A percentile compares a stretch with the other conserved stretches of the same genome.
phyloP scores from a whole-genome alignment of 768 basidiomycete species.

The Agaricus subrufescens region DNA sequence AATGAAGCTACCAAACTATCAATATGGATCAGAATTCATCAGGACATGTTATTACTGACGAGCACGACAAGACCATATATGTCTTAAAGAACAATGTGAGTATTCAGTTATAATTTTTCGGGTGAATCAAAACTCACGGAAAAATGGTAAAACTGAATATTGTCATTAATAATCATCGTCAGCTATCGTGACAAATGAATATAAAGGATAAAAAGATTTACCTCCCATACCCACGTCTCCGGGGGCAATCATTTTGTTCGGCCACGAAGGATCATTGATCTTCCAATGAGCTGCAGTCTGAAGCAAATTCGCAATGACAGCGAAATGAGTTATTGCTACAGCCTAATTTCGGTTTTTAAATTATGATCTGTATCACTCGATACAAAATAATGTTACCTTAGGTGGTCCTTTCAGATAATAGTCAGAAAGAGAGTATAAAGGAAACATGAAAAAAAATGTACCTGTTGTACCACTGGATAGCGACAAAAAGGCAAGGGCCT shows the following conservation, averaged over 20 bases:
- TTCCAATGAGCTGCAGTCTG: slow-evolving; percentile 52
- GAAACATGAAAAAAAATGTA: slow-evolving; percentile 21
- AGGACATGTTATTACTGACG: slow-evolving; percentile 28
- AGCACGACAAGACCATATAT: slow-evolving; percentile 57
- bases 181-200: neutral
- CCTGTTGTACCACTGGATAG: slow-evolving; percentile 80
- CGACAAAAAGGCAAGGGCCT: slow-evolving; percentile 58
- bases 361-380: neutral
- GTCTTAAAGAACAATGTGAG: slow-evolving; percentile 27
- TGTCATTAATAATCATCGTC: neutral
- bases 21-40: slow-evolving; percentile 1
- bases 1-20: slow-evolving; percentile 39
- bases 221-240: slow-evolving; percentile 58
- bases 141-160: slow-evolving; percentile 51
- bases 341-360: slow-evolving; percentile 34
- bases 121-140: slow-evolving; percentile 30
- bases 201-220: slow-evolving; percentile 22
- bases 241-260: slow-evolving; percentile 35
- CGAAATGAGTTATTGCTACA: slow-evolving; percentile 61
- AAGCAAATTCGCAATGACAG: slow-evolving; percentile 59
- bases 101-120: neutral
- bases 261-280: slow-evolving; percentile 34
- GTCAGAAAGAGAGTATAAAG: neutral
- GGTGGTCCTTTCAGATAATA: slow-evolving; percentile 23
- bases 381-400: slow-evolving; percentile 22